Base-by-base conservation (phyloP, 2,329 filamentous ascomycete species). In the Claviceps humidiphila region DNA sequence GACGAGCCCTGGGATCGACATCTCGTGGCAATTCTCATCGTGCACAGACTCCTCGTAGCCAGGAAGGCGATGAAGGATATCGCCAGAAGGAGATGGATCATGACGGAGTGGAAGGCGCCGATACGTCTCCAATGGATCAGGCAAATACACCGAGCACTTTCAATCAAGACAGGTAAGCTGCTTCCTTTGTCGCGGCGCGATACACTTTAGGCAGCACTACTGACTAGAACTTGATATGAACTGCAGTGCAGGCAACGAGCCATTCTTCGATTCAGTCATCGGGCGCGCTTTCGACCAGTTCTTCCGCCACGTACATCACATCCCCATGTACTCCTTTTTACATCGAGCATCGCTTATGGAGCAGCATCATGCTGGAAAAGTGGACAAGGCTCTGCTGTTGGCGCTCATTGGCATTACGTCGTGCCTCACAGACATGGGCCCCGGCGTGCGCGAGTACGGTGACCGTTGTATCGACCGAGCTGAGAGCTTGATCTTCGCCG, bases 331-430 rank as follows among this genome's bases (percentile, higher is more conserved):
- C 64, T 77, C 76, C 11, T 81, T 80, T 53, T 63, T 81, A 16
- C 77, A 81, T 58, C 75, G 76, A 26, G 76, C 77, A 13, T 80
- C 77, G 2, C 71, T 80, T 24, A 78, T 79, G 75, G 76, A 80
- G 60, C 71, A 77, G 34, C 78, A 78, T 60, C 73, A 78, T 56
- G 71, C 74, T 4, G 76, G 76, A 47, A 76, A 76, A 55, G 74
- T 80, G 56, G 77, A 80, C 58, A 72, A 71, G 42, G 68, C 76
- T 2, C 65, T 81, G 6, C 66, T 80, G 4, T 68, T 80, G 4
- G 75, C 76, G 41, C 64, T 80, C 4, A 67, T 80, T 7, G 77
- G 76, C 49, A 76, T 80, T 58, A 78, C 77, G 2, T 74, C 76
- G 3, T 67, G 78, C 37, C 69, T 80, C 47, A 78, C 74, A 5